Percentiles rank a stretch among this genome's conserved stretches.
Evolutionary conservation across 78 protist genomes (phyloP).

Genomic region (Pelomyxa schiedti): DNA sequence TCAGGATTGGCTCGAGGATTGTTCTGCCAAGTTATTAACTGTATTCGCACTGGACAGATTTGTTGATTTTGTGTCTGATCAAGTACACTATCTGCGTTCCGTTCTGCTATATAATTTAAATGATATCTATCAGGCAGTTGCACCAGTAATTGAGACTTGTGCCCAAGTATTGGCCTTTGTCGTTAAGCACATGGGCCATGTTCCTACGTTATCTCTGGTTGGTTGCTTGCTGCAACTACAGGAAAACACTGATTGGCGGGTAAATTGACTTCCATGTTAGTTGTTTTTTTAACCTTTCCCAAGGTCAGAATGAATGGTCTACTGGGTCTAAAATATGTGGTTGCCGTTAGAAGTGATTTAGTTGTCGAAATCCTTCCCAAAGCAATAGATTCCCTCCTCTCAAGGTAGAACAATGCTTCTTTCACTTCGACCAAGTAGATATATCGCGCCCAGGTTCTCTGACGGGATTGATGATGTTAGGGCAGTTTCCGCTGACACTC

Average conservation of each 20-base stretch:
- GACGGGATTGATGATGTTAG: conserved; percentile 53
- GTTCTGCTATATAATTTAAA: background rate
- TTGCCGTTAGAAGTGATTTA: conserved; percentile 44
- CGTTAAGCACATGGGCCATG: conserved; percentile 15
- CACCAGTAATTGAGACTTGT: conserved; percentile 85
- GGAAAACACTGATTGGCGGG: conserved; percentile 29
- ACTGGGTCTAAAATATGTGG: conserved; percentile 45
- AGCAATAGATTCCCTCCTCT: too few relatives aligned
- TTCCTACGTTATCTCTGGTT: conserved; percentile 7
- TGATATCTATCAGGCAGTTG: conserved; percentile 36
- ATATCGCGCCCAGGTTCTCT: conserved; percentile 6
- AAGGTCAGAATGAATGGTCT: conserved; percentile 40
- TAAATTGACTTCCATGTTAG: background rate
- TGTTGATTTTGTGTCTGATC: conserved; percentile 67
- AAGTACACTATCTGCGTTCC: conserved; percentile 7
- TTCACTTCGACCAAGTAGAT: background rate
- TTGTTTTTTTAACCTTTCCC: background rate
- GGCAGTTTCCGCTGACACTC: conserved; percentile 33
- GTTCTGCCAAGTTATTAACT: conserved; percentile 61
- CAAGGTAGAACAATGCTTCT: background rate
- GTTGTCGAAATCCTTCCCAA: background rate
- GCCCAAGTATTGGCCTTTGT: conserved; percentile 69
- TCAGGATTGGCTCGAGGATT: too few relatives aligned
- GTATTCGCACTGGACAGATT: conserved; percentile 73
- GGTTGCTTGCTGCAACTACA: conserved; percentile 24